These are phyloP conservation scores for Plasmopara viticola DNA, from an alignment of 352 stramenopile species.

Conservation along the genomic window DNA sequence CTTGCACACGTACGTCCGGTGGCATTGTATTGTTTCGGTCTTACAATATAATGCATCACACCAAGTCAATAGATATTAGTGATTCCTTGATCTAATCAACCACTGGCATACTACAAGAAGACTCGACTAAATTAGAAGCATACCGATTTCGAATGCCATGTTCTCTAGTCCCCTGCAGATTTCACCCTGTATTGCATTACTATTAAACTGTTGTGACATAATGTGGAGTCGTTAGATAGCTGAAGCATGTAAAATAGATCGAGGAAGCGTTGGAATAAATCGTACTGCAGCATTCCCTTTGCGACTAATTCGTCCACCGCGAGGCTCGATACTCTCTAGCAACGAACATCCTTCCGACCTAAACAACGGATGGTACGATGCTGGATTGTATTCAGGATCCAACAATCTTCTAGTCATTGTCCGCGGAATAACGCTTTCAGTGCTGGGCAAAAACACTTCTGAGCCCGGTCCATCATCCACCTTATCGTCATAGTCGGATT, in stretches of 20 bases:
- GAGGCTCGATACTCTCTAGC: conserved; percentile 44
- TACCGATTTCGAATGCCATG: conserved; percentile 34
- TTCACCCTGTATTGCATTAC: conserved; percentile 19
- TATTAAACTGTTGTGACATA: conserved; percentile 10
- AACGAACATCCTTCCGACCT: conserved; percentile 30
- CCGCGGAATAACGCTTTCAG: conserved; percentile 20
- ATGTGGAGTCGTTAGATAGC: background rate
- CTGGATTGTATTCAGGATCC: conserved; percentile 13
- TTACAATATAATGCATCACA: conserved; percentile 14
- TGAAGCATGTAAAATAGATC: background rate
- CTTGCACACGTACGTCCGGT: conserved; percentile 35
- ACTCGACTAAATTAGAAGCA: conserved; percentile 1
- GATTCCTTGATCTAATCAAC: background rate
- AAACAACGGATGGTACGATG: conserved; percentile 39
- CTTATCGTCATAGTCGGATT: conserved; percentile 22
- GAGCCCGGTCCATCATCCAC: conserved; percentile 16
- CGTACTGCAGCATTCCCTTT: conserved; percentile 21
- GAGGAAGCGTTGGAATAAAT: conserved; percentile 1
- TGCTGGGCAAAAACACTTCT: conserved; percentile 17
- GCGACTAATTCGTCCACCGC: conserved; percentile 15
- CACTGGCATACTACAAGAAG: background rate
- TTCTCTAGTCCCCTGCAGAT: conserved; percentile 46
- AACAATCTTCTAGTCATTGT: conserved; percentile 25
- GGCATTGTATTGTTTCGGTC: conserved; percentile 39
- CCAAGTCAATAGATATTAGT: background rate